These are phyloP conservation scores for Dictyostelium purpureum DNA, from an alignment of 78 protist genomes.

Conservation along the genomic window DNA sequence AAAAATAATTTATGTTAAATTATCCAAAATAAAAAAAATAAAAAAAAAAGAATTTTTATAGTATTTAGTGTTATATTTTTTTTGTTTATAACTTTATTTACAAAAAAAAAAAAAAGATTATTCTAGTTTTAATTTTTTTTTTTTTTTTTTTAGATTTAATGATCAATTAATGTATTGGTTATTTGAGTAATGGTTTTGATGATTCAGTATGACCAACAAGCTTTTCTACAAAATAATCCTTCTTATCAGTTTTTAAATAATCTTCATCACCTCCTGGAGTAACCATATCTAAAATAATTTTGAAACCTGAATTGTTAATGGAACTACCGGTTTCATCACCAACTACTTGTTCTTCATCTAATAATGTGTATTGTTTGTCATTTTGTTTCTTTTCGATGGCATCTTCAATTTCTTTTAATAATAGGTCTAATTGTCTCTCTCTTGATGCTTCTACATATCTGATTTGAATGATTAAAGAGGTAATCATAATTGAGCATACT, in stretches of 20 bases:
- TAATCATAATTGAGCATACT: background rate
- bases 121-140: no score
- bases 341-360: background rate
- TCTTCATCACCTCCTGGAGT: conserved; percentile 7
- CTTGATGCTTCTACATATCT: background rate
- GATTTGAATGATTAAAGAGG: background rate
- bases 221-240: background rate
- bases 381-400: background rate
- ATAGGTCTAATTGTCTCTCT: background rate
- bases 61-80: no score
- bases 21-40: no score
- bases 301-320: no score
- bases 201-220: background rate
- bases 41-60: no score
- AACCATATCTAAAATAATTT: no score
- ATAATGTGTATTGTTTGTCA: background rate
- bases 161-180: no score
- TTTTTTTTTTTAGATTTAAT: no score
- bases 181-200: conserved; percentile 11
- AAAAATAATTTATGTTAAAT: no score
- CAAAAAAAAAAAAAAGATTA: no score
- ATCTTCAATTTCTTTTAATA: background rate
- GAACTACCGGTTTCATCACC: no score
- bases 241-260: background rate
- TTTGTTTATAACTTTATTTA: no score